Percentiles rank a stretch among this genome's conserved stretches.
Evolutionary conservation across 768 basidiomycete species (phyloP).

Genomic region (Pleurotus platypus): DNA sequence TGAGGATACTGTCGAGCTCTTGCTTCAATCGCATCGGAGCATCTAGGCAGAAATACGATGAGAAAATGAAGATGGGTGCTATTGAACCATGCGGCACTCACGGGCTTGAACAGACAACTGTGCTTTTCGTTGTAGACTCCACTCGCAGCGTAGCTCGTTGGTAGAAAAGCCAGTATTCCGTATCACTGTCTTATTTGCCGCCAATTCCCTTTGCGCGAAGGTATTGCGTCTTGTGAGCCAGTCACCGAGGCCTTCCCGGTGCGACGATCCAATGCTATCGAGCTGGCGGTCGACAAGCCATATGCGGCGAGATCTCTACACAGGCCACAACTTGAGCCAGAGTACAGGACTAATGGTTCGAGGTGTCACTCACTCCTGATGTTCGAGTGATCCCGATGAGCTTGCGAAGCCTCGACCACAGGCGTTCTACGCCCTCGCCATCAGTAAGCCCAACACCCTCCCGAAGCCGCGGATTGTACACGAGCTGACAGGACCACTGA

Average conservation of each 20-base stretch:
- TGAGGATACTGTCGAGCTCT: conserved; percentile 26
- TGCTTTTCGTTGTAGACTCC: conserved; percentile 25
- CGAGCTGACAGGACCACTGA: conserved; percentile 29
- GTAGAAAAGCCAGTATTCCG: not conserved
- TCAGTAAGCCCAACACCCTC: conserved; percentile 28
- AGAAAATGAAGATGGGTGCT: not conserved
- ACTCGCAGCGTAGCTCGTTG: conserved; percentile 25
- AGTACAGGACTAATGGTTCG: no score
- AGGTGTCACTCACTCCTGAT: no score
- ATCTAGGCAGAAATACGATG: conserved; percentile 12
- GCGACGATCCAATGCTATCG: conserved; percentile 18
- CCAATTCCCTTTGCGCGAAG: conserved; percentile 13
- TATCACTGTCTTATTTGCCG: not conserved
- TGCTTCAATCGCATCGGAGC: conserved; percentile 24
- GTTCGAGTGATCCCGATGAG: no score
- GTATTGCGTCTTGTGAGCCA: conserved; percentile 24
- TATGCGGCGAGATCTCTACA: conserved; percentile 19
- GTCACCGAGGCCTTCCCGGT: conserved; percentile 24
- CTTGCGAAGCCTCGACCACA: conserved; percentile 24
- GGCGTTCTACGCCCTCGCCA: conserved; percentile 29
- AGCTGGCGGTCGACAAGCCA: conserved; percentile 32
- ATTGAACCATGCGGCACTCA: conserved; percentile 16
- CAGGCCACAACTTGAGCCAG: conserved; percentile 10
- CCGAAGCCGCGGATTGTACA: conserved; percentile 27
- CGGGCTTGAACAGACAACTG: conserved; percentile 24